phyloP scores from a whole-genome alignment of 2,329 filamentous ascomycete species.

The Penicillium sp. region DNA sequence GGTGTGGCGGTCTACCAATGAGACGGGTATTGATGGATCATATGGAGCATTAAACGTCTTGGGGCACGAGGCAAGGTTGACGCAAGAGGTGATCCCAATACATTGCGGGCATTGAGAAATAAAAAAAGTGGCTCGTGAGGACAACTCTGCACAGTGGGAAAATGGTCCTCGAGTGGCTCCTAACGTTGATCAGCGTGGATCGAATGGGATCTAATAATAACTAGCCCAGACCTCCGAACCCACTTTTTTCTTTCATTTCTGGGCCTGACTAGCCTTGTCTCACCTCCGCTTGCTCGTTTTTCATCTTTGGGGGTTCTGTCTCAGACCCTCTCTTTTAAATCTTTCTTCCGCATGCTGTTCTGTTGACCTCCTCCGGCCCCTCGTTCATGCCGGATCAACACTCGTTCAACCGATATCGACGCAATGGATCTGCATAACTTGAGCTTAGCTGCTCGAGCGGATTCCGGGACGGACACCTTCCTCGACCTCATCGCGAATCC shows the following conservation, averaged over 20 bases:
- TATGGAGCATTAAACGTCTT: slow-evolving; percentile 6
- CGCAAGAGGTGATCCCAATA: background rate
- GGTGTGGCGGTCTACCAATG: slow-evolving; percentile 12
- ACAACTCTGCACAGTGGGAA: background rate
- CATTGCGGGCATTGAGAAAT: background rate
- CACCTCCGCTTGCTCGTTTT: slow-evolving; percentile 13
- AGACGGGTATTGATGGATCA: slow-evolving; percentile 2
- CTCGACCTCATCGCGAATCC: slow-evolving; percentile 48
- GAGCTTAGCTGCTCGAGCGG: slow-evolving; percentile 27
- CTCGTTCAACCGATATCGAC: slow-evolving; percentile 15
- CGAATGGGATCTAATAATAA: slow-evolving; percentile 23
- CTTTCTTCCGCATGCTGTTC: slow-evolving; percentile 13
- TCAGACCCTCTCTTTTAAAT: slow-evolving; percentile 12
- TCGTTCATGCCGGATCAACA: slow-evolving; percentile 18
- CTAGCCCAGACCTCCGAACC: slow-evolving; percentile 10
- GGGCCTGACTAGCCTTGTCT: slow-evolving; percentile 16
- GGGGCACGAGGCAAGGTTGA: slow-evolving; percentile 14
- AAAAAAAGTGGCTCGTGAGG: background rate
- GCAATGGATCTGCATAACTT: slow-evolving; percentile 28
- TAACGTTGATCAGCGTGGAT: slow-evolving; percentile 15
- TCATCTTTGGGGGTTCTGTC: slow-evolving; percentile 5
- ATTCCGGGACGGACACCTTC: slow-evolving; percentile 38
- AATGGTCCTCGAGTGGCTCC: background rate
- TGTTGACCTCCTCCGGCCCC: slow-evolving; percentile 15
- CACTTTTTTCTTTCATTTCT: slow-evolving; percentile 24